Conservation (phyloP, 2,329 filamentous ascomycete species). For the Aureobasidium lini region DNA sequence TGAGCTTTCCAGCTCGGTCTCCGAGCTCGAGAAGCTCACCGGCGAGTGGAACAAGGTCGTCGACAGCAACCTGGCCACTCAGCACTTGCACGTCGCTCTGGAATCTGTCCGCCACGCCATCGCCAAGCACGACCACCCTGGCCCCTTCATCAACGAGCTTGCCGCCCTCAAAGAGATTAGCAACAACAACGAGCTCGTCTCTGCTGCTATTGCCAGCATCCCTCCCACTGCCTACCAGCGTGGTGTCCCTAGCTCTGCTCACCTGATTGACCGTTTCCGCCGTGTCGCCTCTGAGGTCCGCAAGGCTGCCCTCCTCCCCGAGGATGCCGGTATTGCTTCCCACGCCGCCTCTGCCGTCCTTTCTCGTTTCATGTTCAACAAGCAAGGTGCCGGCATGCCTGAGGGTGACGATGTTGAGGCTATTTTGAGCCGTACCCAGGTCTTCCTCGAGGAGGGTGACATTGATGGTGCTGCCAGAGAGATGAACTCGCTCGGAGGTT, state of each 20-base stretch:
- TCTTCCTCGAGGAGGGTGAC: constrained; percentile 83
- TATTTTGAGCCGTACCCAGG: constrained; percentile 82
- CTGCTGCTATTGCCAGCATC: constrained; percentile 92
- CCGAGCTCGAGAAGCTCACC: constrained; percentile 79
- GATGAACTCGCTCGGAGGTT: constrained; percentile 87
- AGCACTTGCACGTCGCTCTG: constrained; percentile 92
- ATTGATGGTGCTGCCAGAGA: constrained; percentile 86
- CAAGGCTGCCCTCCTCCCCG: constrained; percentile 86
- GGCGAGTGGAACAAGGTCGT: constrained; percentile 85
- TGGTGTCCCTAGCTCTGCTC: constrained; percentile 73
- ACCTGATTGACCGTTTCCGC: constrained; percentile 92
- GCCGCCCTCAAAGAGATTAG: constrained; percentile 92
- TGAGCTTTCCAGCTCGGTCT: constrained; percentile 68
- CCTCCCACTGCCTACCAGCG: constrained; percentile 90
- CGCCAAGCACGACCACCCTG: constrained; percentile 62
- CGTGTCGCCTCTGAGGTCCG: constrained; percentile 86
- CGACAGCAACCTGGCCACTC: constrained; percentile 83
- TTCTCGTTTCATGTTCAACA: constrained; percentile 94
- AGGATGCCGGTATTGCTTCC: constrained; percentile 87
- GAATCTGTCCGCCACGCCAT: constrained; percentile 84
- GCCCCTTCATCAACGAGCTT: constrained; percentile 83
- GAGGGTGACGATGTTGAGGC: constrained; percentile 88
- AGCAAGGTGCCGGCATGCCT: constrained; percentile 63
- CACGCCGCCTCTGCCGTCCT: constrained; percentile 85
- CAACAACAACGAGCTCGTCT: constrained; percentile 65